Percentiles rank a stretch among this genome's conserved stretches.
Evolutionary conservation across 2,329 filamentous ascomycete genomes (phyloP).

Genomic region (Neocatenulostroma microsporum): DNA sequence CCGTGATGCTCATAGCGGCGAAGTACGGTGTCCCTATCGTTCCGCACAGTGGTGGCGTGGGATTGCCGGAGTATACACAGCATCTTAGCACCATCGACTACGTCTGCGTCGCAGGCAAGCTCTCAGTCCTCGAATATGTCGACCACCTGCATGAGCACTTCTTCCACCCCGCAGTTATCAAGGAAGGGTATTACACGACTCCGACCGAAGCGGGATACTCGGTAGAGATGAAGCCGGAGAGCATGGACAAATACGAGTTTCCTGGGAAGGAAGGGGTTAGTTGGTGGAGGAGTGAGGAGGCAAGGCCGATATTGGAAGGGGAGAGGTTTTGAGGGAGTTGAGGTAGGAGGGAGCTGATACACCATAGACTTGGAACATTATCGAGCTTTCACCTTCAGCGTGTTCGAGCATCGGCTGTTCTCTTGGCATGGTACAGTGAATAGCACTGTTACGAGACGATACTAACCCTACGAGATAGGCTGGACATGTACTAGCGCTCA

Average conservation of each 20-base stretch:
- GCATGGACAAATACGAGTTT: slow-evolving; percentile 71
- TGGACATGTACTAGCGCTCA: too few relatives aligned
- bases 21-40: slow-evolving; percentile 76
- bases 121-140: slow-evolving; percentile 74
- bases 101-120: slow-evolving; percentile 73
- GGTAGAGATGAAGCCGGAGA: slow-evolving; percentile 86
- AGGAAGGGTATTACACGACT: slow-evolving; percentile 81
- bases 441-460: too few relatives aligned
- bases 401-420: too few relatives aligned
- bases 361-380: too few relatives aligned
- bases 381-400: too few relatives aligned
- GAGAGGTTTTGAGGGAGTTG: too few relatives aligned
- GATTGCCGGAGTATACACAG: slow-evolving; percentile 88
- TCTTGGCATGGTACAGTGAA: too few relatives aligned
- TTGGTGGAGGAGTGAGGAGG: slow-evolving; percentile 79
- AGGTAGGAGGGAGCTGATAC: too few relatives aligned
- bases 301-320: slow-evolving; percentile 63
- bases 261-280: slow-evolving; percentile 70
- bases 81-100: slow-evolving; percentile 91
- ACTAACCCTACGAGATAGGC: too few relatives aligned
- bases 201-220: slow-evolving; percentile 78
- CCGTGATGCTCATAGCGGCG: slow-evolving; percentile 78
- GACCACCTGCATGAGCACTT: slow-evolving; percentile 94
- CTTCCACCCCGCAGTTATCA: slow-evolving; percentile 68
- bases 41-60: slow-evolving; percentile 82